These are phyloP conservation scores for Coprinellus micaceus DNA, from an alignment of 768 basidiomycete species.

Conservation along the genomic window DNA sequence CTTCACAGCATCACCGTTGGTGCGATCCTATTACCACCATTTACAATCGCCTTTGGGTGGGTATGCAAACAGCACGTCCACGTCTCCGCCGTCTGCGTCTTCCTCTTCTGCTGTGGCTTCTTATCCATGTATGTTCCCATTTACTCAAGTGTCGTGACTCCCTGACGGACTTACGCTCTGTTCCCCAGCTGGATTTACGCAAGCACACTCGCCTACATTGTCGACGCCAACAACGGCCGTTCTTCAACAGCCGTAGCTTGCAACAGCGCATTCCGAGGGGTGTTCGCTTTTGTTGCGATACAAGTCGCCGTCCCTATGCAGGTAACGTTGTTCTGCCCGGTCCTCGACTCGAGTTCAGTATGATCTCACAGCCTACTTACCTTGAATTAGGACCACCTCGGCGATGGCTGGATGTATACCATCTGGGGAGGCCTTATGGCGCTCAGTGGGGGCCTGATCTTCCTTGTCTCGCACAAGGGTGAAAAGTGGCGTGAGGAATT, in stretches of 20 bases:
- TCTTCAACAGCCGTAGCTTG: conserved; percentile 71
- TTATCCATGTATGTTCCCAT: conserved; percentile 57
- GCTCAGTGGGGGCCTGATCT: conserved; percentile 48
- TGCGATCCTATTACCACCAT: conserved; percentile 56
- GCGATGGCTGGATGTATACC: conserved; percentile 77
- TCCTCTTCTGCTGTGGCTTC: conserved; percentile 72
- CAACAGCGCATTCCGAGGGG: conserved; percentile 75
- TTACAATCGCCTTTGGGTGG: conserved; percentile 74
- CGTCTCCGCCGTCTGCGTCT: conserved; percentile 64
- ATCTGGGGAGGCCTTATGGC: conserved; percentile 52
- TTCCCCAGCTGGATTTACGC: conserved; percentile 33
- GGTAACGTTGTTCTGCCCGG: too few relatives aligned
- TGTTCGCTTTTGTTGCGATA: conserved; percentile 61
- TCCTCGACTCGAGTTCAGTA: too few relatives aligned
- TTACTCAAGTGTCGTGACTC: background rate
- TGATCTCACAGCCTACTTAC: background rate
- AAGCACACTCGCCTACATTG: conserved; percentile 71
- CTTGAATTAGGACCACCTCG: conserved; percentile 50
- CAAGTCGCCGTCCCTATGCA: conserved; percentile 76
- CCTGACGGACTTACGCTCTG: background rate
- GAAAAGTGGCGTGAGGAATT: conserved; percentile 52
- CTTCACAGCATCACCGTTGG: conserved; percentile 58
- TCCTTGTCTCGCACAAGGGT: conserved; percentile 62
- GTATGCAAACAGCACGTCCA: conserved; percentile 57
- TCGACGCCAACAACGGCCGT: conserved; percentile 81